Percentiles rank a stretch among this genome's conserved stretches.
Evolutionary conservation across 306 rosid species (phyloP).

Genomic region (Begonia peltatifolia): DNA sequence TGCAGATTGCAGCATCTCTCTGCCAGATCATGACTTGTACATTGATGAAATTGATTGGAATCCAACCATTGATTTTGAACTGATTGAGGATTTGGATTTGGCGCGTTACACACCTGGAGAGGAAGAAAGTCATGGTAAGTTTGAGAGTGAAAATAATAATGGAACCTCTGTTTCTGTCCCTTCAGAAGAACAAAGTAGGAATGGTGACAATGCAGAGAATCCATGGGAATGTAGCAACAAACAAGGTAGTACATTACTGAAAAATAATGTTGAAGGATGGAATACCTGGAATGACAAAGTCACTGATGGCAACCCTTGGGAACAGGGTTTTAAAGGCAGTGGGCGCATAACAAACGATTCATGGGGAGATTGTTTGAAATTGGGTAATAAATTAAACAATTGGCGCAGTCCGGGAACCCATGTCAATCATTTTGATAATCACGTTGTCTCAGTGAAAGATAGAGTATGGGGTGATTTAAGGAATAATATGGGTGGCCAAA

Average conservation of each 20-base stretch:
- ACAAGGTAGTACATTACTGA: constrained; percentile 7
- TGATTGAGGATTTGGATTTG: constrained; percentile 47
- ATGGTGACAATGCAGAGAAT: constrained; percentile 14
- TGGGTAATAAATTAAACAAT: neutral
- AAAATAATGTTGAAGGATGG: constrained; percentile 5
- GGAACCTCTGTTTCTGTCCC: constrained; percentile 18
- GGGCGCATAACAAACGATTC: constrained; percentile 20
- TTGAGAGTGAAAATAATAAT: constrained; percentile 23
- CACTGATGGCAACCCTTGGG: constrained; percentile 37
- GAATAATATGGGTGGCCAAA: constrained; percentile 18
- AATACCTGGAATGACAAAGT: constrained; percentile 3
- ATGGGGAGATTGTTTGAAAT: constrained; percentile 23
- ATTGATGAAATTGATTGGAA: constrained; percentile 61
- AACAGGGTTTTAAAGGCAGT: constrained; percentile 10
- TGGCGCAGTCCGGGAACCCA: constrained; percentile 14
- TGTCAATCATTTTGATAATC: constrained; percentile 15
- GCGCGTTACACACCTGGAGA: constrained; percentile 34
- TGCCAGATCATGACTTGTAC: constrained; percentile 44
- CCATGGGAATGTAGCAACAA: constrained; percentile 30
- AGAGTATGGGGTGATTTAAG: constrained; percentile 20
- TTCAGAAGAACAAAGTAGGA: constrained; percentile 12
- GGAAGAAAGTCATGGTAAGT: constrained; percentile 16
- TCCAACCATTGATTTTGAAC: constrained; percentile 41
- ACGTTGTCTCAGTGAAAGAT: constrained; percentile 10
- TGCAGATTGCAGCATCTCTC: constrained; percentile 22